Conservation (phyloP, 1,139 yeast species). For the Magnusiomyces ingens region DNA sequence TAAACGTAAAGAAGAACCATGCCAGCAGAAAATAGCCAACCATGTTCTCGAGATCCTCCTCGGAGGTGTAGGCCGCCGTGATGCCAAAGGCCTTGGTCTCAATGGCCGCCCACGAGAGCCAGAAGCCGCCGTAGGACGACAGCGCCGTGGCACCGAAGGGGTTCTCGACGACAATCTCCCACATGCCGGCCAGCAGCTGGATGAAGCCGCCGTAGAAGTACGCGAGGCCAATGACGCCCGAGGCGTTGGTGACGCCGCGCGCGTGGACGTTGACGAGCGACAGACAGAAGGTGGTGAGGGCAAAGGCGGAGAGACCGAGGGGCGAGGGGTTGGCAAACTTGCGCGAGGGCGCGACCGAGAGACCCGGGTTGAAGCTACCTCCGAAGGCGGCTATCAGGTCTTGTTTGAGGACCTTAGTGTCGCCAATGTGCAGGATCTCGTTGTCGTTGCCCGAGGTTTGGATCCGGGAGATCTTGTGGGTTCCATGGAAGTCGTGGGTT, state of each 20-base stretch:
- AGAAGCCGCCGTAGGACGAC: no score
- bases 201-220: conserved; percentile 78
- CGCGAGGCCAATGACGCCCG: conserved; percentile 66
- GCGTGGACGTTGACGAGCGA: conserved; percentile 57
- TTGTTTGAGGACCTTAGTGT: conserved; percentile 52
- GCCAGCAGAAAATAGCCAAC: conserved; percentile 69
- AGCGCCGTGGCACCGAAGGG: no score
- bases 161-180: no score
- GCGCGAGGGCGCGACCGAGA: conserved; percentile 54
- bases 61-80: conserved; percentile 44
- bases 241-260: conserved; percentile 45
- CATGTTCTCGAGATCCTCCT: conserved; percentile 45
- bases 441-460: conserved; percentile 26
- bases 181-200: conserved; percentile 70
- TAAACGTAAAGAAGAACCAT: conserved; percentile 74
- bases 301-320: conserved; percentile 77
- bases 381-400: conserved; percentile 60
- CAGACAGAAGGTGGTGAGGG: conserved; percentile 73
- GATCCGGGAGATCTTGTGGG: conserved; percentile 8
- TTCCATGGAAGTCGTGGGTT: no score
- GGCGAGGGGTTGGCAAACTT: conserved; percentile 85
- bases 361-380: conserved; percentile 61
- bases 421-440: conserved; percentile 61
- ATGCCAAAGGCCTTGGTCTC: conserved; percentile 71
- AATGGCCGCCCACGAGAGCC: no score